phyloP scores from a whole-genome alignment of 2,329 filamentous ascomycete genomes.

The Pseudogymnoascus sp. region DNA sequence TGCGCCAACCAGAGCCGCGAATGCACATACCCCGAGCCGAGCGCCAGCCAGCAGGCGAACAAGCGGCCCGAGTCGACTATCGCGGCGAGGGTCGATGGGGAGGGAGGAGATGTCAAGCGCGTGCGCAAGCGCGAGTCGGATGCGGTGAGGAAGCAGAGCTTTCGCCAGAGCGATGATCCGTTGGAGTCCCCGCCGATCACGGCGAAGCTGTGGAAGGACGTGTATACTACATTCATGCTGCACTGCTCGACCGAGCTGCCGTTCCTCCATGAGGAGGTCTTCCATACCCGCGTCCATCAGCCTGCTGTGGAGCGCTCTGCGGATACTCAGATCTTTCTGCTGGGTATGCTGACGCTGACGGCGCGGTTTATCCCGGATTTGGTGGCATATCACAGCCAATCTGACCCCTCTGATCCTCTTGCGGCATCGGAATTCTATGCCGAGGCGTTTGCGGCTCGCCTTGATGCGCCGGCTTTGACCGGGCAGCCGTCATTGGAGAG shows the following conservation, averaged over 20 bases:
- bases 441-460: slow-evolving; percentile 46
- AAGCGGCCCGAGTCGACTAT: slow-evolving; percentile 24
- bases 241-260: slow-evolving; percentile 67
- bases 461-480: slow-evolving; percentile 40
- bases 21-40: slow-evolving; percentile 61
- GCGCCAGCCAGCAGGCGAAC: slow-evolving; percentile 27
- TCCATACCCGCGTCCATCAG: slow-evolving; percentile 43
- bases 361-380: slow-evolving; percentile 59
- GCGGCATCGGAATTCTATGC: slow-evolving; percentile 60
- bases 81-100: slow-evolving; percentile 24
- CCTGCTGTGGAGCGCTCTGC: slow-evolving; percentile 30
- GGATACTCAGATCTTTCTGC: slow-evolving; percentile 50
- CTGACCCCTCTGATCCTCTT: slow-evolving; percentile 38
- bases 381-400: slow-evolving; percentile 39
- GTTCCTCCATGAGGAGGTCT: slow-evolving; percentile 61
- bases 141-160: slow-evolving; percentile 41
- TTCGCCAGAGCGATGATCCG: slow-evolving; percentile 46
- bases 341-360: slow-evolving; percentile 62
- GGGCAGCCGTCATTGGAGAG: slow-evolving; percentile 51
- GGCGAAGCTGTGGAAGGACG: slow-evolving; percentile 57
- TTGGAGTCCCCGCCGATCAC: slow-evolving; percentile 57
- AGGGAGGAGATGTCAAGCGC: slow-evolving; percentile 35
- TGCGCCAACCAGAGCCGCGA: slow-evolving; percentile 66
- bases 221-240: slow-evolving; percentile 63
- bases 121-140: slow-evolving; percentile 35